Conservation (phyloP, 768 basidiomycete genomes). For the Mycena amicta region DNA sequence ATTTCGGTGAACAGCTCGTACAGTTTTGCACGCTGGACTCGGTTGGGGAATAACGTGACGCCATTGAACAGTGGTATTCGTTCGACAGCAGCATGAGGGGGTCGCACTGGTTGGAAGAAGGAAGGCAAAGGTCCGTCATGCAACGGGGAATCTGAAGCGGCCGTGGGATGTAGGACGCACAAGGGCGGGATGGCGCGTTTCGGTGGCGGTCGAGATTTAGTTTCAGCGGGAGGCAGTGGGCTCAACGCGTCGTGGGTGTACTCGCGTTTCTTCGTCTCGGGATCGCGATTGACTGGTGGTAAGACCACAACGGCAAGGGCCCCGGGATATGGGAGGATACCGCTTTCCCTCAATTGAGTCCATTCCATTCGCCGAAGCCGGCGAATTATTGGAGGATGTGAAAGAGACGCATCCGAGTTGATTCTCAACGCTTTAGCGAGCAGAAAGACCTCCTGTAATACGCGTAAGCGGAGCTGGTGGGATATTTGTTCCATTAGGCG, state of each 20-base stretch:
- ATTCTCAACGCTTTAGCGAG: conserved; percentile 47
- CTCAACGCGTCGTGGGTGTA: conserved; percentile 3
- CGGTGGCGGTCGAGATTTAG: not conserved
- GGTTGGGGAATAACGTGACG: conserved; percentile 61
- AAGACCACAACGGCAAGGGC: conserved; percentile 71
- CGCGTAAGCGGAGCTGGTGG: conserved; percentile 69
- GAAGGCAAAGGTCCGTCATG: not conserved
- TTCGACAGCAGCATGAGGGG: conserved; percentile 26
- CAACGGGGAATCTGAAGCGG: not conserved
- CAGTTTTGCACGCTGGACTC: conserved; percentile 61
- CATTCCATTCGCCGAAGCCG: conserved; percentile 69
- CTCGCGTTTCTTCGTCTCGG: conserved; percentile 48
- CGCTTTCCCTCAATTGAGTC: conserved; percentile 46
- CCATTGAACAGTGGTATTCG: conserved; percentile 72
- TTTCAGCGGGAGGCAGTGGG: not conserved
- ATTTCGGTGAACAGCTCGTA: conserved; percentile 50
- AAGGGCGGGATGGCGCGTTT: conserved; percentile 9
- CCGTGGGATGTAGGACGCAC: conserved; percentile 14
- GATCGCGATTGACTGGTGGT: conserved; percentile 64
- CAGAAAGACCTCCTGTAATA: conserved; percentile 75
- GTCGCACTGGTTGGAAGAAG: not conserved
- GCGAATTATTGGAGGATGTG: conserved; percentile 48
- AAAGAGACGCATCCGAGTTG: conserved; percentile 20
- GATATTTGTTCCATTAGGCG: conserved; percentile 57
- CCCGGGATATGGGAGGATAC: conserved; percentile 49